These are phyloP conservation scores for Saturnispora sanitii DNA, from an alignment of 805 yeast species.

Conservation along the genomic window DNA sequence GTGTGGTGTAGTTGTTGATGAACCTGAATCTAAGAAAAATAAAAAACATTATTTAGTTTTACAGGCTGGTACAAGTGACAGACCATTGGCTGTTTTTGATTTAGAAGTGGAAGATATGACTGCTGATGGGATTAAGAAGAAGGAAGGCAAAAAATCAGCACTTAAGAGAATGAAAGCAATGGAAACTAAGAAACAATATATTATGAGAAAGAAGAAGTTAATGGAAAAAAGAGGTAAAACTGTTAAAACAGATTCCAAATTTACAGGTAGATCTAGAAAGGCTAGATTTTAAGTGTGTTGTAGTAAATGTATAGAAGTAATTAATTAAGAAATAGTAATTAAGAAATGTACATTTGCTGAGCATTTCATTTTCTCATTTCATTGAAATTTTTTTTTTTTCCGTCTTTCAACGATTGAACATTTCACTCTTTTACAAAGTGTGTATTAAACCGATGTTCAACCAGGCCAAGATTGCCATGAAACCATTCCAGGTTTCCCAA, in stretches of 20 bases:
- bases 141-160: slow-evolving; percentile 31
- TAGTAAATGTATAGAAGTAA: slow-evolving; percentile 1
- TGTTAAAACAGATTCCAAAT: slow-evolving; percentile 85
- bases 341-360: background rate
- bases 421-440: background rate
- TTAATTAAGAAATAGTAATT: background rate
- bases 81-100: slow-evolving; percentile 66
- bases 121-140: slow-evolving; percentile 3
- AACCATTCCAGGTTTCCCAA: slow-evolving; percentile 12
- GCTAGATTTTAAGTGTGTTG: slow-evolving; percentile 40
- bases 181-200: slow-evolving; percentile 74
- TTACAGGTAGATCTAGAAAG: slow-evolving; percentile 78
- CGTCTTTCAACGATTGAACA: background rate
- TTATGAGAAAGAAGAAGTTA: slow-evolving; percentile 83
- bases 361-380: background rate
- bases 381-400: background rate
- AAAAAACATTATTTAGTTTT: slow-evolving; percentile 85
- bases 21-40: slow-evolving; percentile 85
- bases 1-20: slow-evolving; percentile 91
- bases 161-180: slow-evolving; percentile 41
- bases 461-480: background rate
- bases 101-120: slow-evolving; percentile 66
- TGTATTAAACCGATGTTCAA: background rate
- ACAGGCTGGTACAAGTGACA: slow-evolving; percentile 74
- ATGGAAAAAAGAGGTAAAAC: slow-evolving; percentile 84